Base-by-base conservation (phyloP, 257 asterid species). In the Lithospermum erythrorhizon region DNA sequence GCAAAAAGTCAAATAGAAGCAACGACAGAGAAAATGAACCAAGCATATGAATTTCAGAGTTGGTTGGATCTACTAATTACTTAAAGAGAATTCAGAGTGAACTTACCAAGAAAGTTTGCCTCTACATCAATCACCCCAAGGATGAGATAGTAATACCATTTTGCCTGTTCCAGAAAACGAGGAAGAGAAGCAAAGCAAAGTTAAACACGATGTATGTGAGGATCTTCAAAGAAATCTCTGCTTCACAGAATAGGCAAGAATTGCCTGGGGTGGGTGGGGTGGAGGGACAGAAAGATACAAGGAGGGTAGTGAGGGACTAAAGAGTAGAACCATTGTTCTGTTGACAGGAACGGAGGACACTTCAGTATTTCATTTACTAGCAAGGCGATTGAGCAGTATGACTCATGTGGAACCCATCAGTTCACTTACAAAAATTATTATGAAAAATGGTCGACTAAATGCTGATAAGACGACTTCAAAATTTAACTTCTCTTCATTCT, bases 41-140 rank as follows among this genome's bases (percentile, higher is more conserved):
- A 35, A 35, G 45, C 13, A 35, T 35, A 35, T 30, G 37, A 30
- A 30, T 30, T 6, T 30, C 8, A 30, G 15, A 37, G 2, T 37
- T 9, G 48, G 48, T 37, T 37, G 48, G 48, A 30, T 30, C 37
- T 30, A 30, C 37, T 30, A 30, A 30, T 10, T 35, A 35, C 45
- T 35, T 11, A 14, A 41, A 41, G 16, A 41, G 49, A 41, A n/a
- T 53, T 53, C 25, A n/a, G 18, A 23, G 17, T 22, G 20, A 56
- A 69, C 78, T 77, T 70, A 87, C 97, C 97, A 15, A 90, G 95
- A 78, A 78, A 90, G 68, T 90, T 90, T 73, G 87, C 97, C 81
- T 90, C 97, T 68, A 90, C 97, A 9, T 90, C 97, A 58, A 90
- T 86, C 49, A 82, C 48, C 68, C 89, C 97, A 64, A 90, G 93